Evolutionary conservation across 805 yeast species (phyloP).

Genomic region (Kodamaea nitidulidarum): DNA sequence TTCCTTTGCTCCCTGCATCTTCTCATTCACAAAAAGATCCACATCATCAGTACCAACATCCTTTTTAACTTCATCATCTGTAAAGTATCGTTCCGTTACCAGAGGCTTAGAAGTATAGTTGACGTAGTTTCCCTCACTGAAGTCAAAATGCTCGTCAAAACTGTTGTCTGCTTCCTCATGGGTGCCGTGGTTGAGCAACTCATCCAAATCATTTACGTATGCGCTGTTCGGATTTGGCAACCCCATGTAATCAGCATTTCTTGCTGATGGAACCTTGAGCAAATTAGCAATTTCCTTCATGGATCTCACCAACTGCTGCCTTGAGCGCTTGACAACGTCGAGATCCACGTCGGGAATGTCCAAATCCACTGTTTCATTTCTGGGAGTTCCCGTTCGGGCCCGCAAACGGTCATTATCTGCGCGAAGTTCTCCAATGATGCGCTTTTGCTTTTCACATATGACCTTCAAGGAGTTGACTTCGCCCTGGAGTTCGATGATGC

Average conservation of each 20-base stretch:
- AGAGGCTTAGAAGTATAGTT: constrained; percentile 9
- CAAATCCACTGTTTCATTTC: neutral
- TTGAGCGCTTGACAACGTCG: constrained; percentile 26
- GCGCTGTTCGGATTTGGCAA: constrained; percentile 19
- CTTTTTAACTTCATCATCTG: no score
- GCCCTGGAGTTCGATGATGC: constrained; percentile 49
- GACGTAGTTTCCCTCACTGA: constrained; percentile 7
- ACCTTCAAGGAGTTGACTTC: constrained; percentile 45
- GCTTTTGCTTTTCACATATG: constrained; percentile 38
- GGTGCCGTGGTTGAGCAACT: constrained; percentile 14
- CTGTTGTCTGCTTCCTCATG: constrained; percentile 5
- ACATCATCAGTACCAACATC: no score
- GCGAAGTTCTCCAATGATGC: constrained; percentile 38
- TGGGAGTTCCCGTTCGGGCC: neutral
- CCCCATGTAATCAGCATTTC: constrained; percentile 17
- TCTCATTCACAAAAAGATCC: no score
- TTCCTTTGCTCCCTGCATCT: no score
- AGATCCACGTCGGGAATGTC: constrained; percentile 34
- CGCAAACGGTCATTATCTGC: constrained; percentile 8
- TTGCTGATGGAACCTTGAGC: constrained; percentile 26
- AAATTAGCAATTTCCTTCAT: constrained; percentile 34
- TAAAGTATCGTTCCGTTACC: constrained; percentile 11
- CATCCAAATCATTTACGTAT: constrained; percentile 16
- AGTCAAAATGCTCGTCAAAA: constrained; percentile 14
- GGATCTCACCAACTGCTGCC: constrained; percentile 30